Conservation (phyloP, 768 basidiomycete species). For the Multifurca ochricompacta region DNA sequence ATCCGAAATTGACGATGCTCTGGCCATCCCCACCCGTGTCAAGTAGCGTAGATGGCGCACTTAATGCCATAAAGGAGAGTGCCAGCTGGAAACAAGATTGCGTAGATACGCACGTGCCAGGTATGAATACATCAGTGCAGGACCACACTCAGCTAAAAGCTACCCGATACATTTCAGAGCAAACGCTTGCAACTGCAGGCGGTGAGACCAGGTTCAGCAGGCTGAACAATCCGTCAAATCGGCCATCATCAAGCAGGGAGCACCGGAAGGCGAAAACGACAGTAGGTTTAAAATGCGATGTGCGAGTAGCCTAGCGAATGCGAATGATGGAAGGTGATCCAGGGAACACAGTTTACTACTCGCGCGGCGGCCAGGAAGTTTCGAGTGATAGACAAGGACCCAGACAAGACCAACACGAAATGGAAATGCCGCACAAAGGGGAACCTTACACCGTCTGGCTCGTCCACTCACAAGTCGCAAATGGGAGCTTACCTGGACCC, state of each 20-base stretch:
- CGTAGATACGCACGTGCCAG: background rate
- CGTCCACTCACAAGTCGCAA: constrained; percentile 1
- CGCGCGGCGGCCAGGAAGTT: constrained; percentile 1
- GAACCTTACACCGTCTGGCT: background rate
- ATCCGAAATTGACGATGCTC: constrained; percentile 9
- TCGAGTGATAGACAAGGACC: constrained; percentile 3
- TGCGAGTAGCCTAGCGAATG: background rate
- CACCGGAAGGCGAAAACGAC: constrained; percentile 5
- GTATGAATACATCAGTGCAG: background rate
- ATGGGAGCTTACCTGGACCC: background rate
- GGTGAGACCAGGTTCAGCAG: background rate
- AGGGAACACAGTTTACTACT: constrained; percentile 2
- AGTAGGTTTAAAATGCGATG: constrained; percentile 1
- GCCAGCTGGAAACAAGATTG: background rate
- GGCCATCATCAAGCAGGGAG: background rate
- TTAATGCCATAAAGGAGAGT: background rate
- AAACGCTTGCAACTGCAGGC: background rate
- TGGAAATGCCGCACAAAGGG: constrained; percentile 8
- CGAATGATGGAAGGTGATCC: background rate
- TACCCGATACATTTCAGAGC: background rate
- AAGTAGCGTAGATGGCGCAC: background rate
- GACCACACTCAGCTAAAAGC: background rate
- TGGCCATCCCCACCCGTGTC: constrained; percentile 6
- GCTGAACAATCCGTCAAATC: background rate
- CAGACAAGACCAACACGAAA: constrained; percentile 12